phyloP scores from a whole-genome alignment of 2,329 filamentous ascomycete genomes.

The Elsinoe ampelina region DNA sequence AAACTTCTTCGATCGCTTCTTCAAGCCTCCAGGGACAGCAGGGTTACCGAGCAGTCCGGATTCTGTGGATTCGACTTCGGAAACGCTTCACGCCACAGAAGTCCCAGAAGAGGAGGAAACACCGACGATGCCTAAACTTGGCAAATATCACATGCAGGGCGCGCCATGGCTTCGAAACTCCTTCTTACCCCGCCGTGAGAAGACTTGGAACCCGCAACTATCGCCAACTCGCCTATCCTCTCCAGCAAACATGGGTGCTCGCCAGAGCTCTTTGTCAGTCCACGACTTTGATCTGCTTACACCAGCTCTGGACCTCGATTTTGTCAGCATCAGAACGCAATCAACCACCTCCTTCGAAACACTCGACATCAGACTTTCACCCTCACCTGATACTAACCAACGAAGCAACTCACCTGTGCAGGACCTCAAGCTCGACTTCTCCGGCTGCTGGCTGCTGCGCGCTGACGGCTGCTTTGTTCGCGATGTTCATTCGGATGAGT shows the following conservation, averaged over 20 bases:
- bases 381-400: not conserved
- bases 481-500: not conserved
- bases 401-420: constrained; percentile 2
- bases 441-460: constrained; percentile 6
- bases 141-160: not conserved
- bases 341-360: not conserved
- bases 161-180: not conserved
- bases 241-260: not conserved
- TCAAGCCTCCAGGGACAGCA: not conserved
- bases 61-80: not conserved
- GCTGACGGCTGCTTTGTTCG: constrained; percentile 2
- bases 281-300: not conserved
- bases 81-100: not conserved
- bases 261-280: not conserved
- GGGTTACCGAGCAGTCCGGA: not conserved
- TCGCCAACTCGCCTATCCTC: not conserved
- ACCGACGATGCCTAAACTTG: not conserved
- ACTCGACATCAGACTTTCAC: not conserved
- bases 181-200: not conserved
- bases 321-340: constrained; percentile 2
- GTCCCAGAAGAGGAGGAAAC: not conserved
- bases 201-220: constrained; percentile 1
- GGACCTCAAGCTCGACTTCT: not conserved
- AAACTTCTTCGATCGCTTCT: constrained; percentile 9
- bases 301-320: not conserved